Evolutionary conservation across 352 stramenopile genomes (phyloP).

Genomic region (Pythium oligandrum): DNA sequence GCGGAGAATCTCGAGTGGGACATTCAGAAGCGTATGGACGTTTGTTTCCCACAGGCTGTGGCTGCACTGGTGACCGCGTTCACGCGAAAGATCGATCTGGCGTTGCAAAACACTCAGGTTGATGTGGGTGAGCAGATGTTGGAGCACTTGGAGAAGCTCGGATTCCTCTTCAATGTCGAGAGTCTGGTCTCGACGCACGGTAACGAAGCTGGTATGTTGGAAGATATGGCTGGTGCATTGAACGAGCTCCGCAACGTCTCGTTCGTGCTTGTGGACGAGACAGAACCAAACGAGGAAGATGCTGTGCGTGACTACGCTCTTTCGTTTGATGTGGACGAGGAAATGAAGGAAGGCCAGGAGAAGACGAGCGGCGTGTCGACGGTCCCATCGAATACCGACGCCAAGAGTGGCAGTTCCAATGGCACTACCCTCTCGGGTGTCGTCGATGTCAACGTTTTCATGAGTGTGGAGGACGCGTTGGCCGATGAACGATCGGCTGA

Average conservation of each 20-base stretch:
- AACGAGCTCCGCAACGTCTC: constrained; percentile 79
- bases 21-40: constrained; percentile 79
- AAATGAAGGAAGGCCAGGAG: constrained; percentile 44
- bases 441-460: constrained; percentile 81
- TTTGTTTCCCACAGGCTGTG: constrained; percentile 78
- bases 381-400: constrained; percentile 12
- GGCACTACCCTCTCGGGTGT: constrained; percentile 56
- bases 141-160: constrained; percentile 71
- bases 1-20: constrained; percentile 70
- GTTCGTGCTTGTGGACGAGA: constrained; percentile 77
- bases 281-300: constrained; percentile 39
- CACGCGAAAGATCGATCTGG: constrained; percentile 74
- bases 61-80: constrained; percentile 78
- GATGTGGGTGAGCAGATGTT: constrained; percentile 57
- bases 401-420: constrained; percentile 19
- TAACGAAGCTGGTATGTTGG: constrained; percentile 86
- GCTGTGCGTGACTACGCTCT: constrained; percentile 37
- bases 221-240: constrained; percentile 80
- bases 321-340: constrained; percentile 68
- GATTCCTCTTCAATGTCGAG: constrained; percentile 82
- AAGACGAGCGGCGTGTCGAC: constrained; percentile 7
- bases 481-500: constrained; percentile 25
- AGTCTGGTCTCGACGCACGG: constrained; percentile 82
- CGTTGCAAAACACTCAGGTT: constrained; percentile 44
- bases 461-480: constrained; percentile 66